A percentile compares a stretch with the other conserved stretches of the same genome.
Evolutionary conservation across 2,329 filamentous ascomycete genomes (phyloP).

Genomic region (Monilinia fructicola): DNA sequence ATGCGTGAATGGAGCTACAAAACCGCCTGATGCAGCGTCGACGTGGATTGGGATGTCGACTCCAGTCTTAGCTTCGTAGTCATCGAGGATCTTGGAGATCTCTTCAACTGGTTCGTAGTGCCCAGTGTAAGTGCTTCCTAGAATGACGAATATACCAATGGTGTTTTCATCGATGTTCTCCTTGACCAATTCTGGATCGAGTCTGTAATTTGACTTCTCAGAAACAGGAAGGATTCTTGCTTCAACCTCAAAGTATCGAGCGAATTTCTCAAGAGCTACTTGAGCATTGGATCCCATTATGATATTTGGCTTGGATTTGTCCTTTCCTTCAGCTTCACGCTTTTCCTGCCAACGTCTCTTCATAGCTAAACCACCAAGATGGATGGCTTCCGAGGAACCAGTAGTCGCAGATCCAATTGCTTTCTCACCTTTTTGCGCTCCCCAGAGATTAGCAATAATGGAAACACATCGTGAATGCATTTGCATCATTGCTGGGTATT

Average conservation of each 20-base stretch:
- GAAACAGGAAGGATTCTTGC: conserved; percentile 63
- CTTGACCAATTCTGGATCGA: conserved; percentile 63
- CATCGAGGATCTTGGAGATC: conserved; percentile 63
- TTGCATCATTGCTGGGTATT: conserved; percentile 58
- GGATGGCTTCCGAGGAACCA: conserved; percentile 69
- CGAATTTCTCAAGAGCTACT: conserved; percentile 71
- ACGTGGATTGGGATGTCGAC: conserved; percentile 67
- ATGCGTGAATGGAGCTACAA: conserved; percentile 61
- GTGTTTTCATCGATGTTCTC: conserved; percentile 74
- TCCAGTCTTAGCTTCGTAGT: conserved; percentile 60
- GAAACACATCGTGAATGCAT: conserved; percentile 68
- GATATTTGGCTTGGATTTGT: conserved; percentile 65
- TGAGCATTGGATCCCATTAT: conserved; percentile 74
- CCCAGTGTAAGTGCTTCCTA: conserved; percentile 72
- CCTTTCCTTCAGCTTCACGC: conserved; percentile 59
- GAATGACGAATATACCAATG: conserved; percentile 71
- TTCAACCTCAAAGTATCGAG: conserved; percentile 72
- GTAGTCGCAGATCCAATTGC: conserved; percentile 69
- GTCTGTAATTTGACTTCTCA: conserved; percentile 57
- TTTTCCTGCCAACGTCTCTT: conserved; percentile 72
- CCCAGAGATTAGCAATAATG: conserved; percentile 68
- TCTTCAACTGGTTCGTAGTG: conserved; percentile 72
- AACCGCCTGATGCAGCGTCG: conserved; percentile 60
- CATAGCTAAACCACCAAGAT: conserved; percentile 70
- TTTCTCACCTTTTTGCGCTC: conserved; percentile 58